phyloP scores from a whole-genome alignment of 768 basidiomycete species.

The Hypsizygus marmoreus region DNA sequence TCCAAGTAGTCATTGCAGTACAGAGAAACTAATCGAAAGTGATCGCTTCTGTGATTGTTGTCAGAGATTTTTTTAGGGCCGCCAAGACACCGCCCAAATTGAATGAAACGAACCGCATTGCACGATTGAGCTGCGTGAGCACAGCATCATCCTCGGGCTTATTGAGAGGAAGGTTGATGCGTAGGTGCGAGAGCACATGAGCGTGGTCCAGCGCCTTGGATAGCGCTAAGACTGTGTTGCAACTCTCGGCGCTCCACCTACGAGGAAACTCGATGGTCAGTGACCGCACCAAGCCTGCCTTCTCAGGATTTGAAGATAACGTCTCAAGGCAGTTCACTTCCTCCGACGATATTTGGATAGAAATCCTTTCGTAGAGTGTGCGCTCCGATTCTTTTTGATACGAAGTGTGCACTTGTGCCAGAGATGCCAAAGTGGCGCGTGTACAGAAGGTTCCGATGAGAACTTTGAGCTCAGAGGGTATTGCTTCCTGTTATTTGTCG shows the following conservation, averaged over 20 bases:
- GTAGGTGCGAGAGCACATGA: background rate
- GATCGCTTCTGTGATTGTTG: background rate
- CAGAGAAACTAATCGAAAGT: background rate
- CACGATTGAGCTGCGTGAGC: background rate
- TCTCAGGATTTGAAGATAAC: background rate
- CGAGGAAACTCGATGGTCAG: background rate
- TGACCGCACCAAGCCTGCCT: background rate
- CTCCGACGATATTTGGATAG: background rate
- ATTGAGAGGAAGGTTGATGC: background rate
- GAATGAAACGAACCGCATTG: background rate
- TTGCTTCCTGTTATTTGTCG: background rate
- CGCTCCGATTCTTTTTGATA: conserved; percentile 1
- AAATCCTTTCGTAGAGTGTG: background rate
- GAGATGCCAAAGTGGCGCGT: conserved; percentile 4
- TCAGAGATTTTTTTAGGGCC: background rate
- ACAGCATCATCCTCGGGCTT: background rate
- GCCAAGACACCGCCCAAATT: background rate
- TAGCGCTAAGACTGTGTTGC: background rate
- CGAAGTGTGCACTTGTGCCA: conserved; percentile 1
- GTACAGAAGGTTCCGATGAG: conserved; percentile 1
- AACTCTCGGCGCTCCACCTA: background rate
- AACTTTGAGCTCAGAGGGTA: conserved; percentile 2
- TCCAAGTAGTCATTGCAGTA: background rate
- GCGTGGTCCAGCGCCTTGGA: background rate
- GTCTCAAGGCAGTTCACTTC: background rate